These are phyloP conservation scores for Melocanna baccifera DNA, from an alignment of 176 grass and related monocot species.

Conservation along the genomic window DNA sequence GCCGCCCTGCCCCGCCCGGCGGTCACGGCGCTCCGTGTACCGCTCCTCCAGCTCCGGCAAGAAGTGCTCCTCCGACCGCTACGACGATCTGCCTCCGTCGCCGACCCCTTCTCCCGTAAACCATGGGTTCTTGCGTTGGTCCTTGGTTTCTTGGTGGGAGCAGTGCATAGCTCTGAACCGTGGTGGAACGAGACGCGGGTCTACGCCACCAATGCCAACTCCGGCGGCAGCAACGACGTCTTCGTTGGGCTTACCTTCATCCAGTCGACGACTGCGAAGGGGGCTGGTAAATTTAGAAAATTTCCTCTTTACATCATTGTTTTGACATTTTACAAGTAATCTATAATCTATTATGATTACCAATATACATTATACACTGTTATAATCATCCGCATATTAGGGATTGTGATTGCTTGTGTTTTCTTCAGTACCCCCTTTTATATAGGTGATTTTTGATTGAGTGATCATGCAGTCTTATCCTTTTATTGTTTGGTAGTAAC, in stretches of 20 bases:
- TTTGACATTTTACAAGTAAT: too few species aligned
- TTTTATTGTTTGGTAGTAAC: background rate
- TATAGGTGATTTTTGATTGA: slow-evolving; percentile 12
- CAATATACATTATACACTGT: too few species aligned
- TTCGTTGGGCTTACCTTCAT: slow-evolving; percentile 78
- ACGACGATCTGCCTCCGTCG: too few species aligned
- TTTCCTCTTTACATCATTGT: too few species aligned
- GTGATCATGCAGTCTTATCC: slow-evolving; percentile 36
- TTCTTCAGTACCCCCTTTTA: background rate
- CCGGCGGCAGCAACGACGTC: slow-evolving; percentile 46
- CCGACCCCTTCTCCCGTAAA: too few species aligned
- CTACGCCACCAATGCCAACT: too few species aligned
- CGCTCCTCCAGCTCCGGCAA: too few species aligned
- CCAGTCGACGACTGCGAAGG: slow-evolving; percentile 69
- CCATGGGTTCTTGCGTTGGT: slow-evolving; percentile 35
- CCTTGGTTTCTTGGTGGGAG: slow-evolving; percentile 25
- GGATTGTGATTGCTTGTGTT: background rate
- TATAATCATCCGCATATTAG: too few species aligned
- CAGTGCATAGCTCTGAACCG: slow-evolving; percentile 47
- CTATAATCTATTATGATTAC: too few species aligned
- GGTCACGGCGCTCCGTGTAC: too few species aligned
- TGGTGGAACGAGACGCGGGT: slow-evolving; percentile 57
- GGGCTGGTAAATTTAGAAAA: slow-evolving; percentile 56
- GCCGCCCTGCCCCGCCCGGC: too few species aligned
- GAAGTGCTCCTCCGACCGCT: too few species aligned